Percentiles rank a stretch among this genome's conserved stretches.
phyloP scores from a whole-genome alignment of 352 stramenopile genomes.

The Pythium brassicae region DNA sequence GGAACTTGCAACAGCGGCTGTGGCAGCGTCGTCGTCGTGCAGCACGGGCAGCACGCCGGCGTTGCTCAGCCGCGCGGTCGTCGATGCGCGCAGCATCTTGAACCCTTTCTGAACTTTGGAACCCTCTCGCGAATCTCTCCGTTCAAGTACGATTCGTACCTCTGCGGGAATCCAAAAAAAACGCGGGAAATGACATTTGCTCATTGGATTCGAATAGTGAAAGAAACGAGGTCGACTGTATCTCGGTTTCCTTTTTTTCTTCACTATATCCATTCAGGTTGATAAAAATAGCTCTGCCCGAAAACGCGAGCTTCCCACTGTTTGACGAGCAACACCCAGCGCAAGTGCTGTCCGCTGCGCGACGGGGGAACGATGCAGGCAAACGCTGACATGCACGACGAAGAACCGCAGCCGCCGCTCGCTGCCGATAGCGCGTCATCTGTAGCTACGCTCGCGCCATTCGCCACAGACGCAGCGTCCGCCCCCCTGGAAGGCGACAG shows the following conservation, averaged over 20 bases:
- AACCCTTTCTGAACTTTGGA: neutral
- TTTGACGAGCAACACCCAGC: too few relatives aligned
- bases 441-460: neutral
- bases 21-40: neutral
- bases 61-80: conserved; percentile 5
- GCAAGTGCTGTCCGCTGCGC: too few relatives aligned
- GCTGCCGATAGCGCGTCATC: neutral
- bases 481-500: neutral
- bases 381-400: too few relatives aligned
- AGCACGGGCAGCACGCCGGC: conserved; percentile 8
- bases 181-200: too few relatives aligned
- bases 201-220: too few relatives aligned
- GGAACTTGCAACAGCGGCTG: neutral
- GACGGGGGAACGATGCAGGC: too few relatives aligned
- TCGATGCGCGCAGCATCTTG: conserved; percentile 8
- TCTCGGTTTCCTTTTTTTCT: too few relatives aligned
- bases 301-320: too few relatives aligned
- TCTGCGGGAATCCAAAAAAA: too few relatives aligned
- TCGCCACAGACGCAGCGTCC: neutral
- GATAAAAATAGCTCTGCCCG: too few relatives aligned
- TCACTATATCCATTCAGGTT: too few relatives aligned
- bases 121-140: neutral
- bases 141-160: neutral
- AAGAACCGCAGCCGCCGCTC: neutral
- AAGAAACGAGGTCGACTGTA: too few relatives aligned